These are phyloP conservation scores for Penicillium pancosmium DNA, from an alignment of 495 filamentous ascomycete genomes.

Conservation along the genomic window DNA sequence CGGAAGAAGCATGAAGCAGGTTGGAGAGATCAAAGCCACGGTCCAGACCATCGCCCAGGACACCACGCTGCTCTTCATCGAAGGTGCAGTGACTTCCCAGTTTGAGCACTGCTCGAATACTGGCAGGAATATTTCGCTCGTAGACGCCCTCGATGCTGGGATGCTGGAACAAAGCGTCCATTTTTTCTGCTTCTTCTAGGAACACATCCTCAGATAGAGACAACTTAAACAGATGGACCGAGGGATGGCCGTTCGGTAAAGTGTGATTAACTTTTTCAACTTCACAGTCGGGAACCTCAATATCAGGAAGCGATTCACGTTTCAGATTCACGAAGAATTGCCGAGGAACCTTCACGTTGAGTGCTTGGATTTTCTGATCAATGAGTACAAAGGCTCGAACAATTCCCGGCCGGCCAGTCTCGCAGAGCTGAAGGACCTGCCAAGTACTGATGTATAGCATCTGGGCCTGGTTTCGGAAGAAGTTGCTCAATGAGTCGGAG, in stretches of 20 bases:
- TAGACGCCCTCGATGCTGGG: constrained; percentile 96
- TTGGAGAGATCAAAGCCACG: constrained; percentile 88
- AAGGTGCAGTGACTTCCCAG: constrained; percentile 94
- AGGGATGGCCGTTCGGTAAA: constrained; percentile 92
- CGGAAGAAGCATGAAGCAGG: constrained; percentile 65
- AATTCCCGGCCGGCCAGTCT: constrained; percentile 79
- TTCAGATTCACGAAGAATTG: constrained; percentile 92
- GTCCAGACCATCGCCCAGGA: constrained; percentile 89
- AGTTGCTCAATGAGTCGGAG: constrained; percentile 75
- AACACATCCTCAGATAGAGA: constrained; percentile 87
- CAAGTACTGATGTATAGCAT: constrained; percentile 86
- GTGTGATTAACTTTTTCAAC: constrained; percentile 92
- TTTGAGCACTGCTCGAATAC: constrained; percentile 80
- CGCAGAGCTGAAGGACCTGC: constrained; percentile 87
- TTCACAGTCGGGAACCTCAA: constrained; percentile 82
- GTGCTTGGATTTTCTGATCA: constrained; percentile 81
- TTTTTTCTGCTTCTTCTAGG: constrained; percentile 77
- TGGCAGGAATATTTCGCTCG: constrained; percentile 86
- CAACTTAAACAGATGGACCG: constrained; percentile 91
- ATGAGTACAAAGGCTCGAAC: constrained; percentile 91
- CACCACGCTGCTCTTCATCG: constrained; percentile 85
- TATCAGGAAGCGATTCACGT: constrained; percentile 80
- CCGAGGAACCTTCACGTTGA: constrained; percentile 88
- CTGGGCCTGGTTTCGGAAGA: constrained; percentile 90
- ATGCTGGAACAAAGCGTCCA: constrained; percentile 82